Evolutionary conservation across 2,329 filamentous ascomycete genomes (phyloP).

Genomic region (Paecilomyces niveus): DNA sequence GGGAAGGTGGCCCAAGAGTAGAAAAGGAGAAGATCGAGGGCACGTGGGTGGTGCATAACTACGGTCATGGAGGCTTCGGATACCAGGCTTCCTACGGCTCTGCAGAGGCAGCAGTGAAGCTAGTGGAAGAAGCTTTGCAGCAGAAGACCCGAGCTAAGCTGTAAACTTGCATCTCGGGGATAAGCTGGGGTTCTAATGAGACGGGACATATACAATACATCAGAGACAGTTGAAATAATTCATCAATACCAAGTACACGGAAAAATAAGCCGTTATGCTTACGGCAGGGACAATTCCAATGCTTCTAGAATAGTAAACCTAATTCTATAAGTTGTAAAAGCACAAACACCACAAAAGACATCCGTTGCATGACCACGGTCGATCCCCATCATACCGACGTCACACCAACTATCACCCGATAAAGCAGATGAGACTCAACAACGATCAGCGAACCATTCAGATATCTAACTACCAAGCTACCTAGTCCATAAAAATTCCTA

Average conservation of each 20-base stretch:
- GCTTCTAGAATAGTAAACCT: too few species aligned
- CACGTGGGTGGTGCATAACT: constrained; percentile 44
- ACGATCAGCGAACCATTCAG: background rate
- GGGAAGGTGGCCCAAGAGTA: constrained; percentile 65
- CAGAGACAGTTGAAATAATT: too few species aligned
- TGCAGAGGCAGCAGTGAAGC: constrained; percentile 56
- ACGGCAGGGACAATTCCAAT: too few species aligned
- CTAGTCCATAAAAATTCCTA: background rate
- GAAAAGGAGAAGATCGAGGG: constrained; percentile 63
- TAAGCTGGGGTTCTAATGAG: background rate
- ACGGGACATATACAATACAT: too few species aligned
- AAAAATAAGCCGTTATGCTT: too few species aligned
- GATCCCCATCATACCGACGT: background rate
- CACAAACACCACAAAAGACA: too few species aligned
- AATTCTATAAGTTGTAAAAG: too few species aligned
- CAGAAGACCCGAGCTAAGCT: constrained; percentile 25
- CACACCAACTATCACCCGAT: background rate
- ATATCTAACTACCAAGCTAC: background rate
- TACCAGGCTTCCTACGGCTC: constrained; percentile 65
- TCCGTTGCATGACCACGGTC: background rate
- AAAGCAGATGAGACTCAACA: background rate
- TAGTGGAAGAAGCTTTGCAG: constrained; percentile 52
- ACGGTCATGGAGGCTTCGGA: constrained; percentile 48
- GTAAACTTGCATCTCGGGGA: constrained; percentile 6
- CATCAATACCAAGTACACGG: too few species aligned